phyloP scores from a whole-genome alignment of 164 flowering plant species.

The Saururus chinensis region DNA sequence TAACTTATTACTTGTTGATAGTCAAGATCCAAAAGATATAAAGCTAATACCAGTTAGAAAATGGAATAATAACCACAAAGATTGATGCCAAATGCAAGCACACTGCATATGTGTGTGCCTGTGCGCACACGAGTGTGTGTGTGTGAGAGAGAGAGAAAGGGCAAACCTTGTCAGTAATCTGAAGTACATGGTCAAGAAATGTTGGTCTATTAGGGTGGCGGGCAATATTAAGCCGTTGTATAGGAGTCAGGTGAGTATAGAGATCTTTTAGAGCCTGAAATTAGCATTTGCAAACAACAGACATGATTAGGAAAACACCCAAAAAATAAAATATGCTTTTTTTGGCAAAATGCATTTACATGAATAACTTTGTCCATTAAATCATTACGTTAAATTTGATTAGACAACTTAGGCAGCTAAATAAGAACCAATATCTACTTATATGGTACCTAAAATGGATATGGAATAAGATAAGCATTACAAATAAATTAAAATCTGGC shows the following conservation, averaged over 20 bases:
- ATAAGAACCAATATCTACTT: background rate
- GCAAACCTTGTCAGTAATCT: constrained; percentile 83
- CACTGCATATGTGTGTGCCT: background rate
- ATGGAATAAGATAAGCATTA: background rate
- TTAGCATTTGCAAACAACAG: background rate
- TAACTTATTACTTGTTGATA: background rate
- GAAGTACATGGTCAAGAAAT: constrained; percentile 84
- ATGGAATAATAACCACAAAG: background rate
- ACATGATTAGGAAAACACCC: background rate
- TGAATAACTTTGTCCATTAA: no score
- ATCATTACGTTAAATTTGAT: no score
- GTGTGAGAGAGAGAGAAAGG: background rate
- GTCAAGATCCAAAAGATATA: background rate
- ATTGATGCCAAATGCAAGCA: background rate
- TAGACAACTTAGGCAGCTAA: background rate
- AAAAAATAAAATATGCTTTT: no score
- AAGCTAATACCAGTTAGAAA: background rate
- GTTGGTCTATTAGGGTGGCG: constrained; percentile 97
- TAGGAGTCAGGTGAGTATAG: constrained; percentile 74
- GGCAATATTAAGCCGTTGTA: constrained; percentile 84
- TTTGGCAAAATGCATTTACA: no score
- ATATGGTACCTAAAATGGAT: no score
- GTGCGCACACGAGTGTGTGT: background rate
- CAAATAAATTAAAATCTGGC: background rate
- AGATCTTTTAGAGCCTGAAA: constrained; percentile 76